Evolutionary conservation across 2,329 filamentous ascomycete genomes (phyloP).

Genomic region (Hortaea sp.): DNA sequence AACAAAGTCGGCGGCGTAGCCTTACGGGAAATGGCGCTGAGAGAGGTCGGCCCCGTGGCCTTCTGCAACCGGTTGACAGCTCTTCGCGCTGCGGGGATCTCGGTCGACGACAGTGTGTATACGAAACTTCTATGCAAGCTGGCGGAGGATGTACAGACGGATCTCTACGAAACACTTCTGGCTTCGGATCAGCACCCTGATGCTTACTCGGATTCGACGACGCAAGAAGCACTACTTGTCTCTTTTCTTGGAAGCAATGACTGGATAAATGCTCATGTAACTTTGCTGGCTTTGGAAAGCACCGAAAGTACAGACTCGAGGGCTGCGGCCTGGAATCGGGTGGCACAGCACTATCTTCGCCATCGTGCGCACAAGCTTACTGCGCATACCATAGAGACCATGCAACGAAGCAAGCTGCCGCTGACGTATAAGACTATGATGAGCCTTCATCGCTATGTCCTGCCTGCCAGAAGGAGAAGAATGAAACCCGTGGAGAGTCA

Average conservation of each 20-base stretch:
- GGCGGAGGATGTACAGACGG: slow-evolving; percentile 45
- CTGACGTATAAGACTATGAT: slow-evolving; percentile 36
- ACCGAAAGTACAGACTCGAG: slow-evolving; percentile 16
- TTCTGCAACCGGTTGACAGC: slow-evolving; percentile 51
- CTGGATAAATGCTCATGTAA: slow-evolving; percentile 44
- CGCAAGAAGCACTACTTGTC: slow-evolving; percentile 46
- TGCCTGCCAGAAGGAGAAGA: slow-evolving; percentile 30
- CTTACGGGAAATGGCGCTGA: slow-evolving; percentile 64
- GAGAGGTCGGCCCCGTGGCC: slow-evolving; percentile 47
- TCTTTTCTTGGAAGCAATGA: slow-evolving; percentile 43
- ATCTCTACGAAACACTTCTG: slow-evolving; percentile 43
- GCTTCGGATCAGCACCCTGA: slow-evolving; percentile 57
- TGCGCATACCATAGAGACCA: slow-evolving; percentile 35
- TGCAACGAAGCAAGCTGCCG: slow-evolving; percentile 36
- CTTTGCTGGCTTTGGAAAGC: slow-evolving; percentile 44
- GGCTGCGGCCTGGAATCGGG: slow-evolving; percentile 35
- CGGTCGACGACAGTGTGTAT: slow-evolving; percentile 54
- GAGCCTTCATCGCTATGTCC: slow-evolving; percentile 30
- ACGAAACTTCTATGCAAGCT: slow-evolving; percentile 55
- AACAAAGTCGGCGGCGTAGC: slow-evolving; percentile 64
- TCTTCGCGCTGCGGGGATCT: slow-evolving; percentile 53
- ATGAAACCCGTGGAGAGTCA: slow-evolving; percentile 23
- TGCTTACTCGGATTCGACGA: slow-evolving; percentile 44
- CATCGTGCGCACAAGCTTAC: slow-evolving; percentile 17
- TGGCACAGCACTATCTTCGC: slow-evolving; percentile 34